Evolutionary conservation across 2,329 filamentous ascomycete species (phyloP), one percentile per base, ranked within the genome.

Genomic region (Penicillium freii): DNA sequence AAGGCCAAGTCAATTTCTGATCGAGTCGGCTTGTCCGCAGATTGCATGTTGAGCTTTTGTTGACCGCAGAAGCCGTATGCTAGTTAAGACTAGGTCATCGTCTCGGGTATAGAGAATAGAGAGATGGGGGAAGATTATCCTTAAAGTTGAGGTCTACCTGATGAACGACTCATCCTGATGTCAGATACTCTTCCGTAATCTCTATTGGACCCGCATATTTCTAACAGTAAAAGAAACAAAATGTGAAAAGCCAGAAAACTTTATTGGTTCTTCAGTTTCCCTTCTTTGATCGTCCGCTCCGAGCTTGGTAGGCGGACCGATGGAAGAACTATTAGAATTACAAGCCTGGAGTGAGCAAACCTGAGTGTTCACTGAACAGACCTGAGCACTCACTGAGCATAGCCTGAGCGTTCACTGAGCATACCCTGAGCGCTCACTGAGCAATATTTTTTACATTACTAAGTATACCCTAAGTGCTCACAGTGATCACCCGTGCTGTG

Each of bases 111-210:
- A 27, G 33, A 36, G 15, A 13, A 25, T 31, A 33, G 11, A 33
- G 31, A 33, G 31, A 33, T 13, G 10, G 10, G 29, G 29, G 29
- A 31, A 31, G 29, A 3, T 7, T 9, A 15, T 49, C 21, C 6
- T 49, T 38, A 27, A 7, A 49, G 1, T 49, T 38, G 29, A 47
- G 45, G 45, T 36, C 45, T 36, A 48, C 21, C 15, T 19, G 15
- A 3, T 48, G 31, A 34, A 51, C 49, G 38, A 34, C 31, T 51
- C 49, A 51, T 44, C 29, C 39, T 44, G 49, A 51, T 51, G 39
- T 51, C 49, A 51, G 46, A 46, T 45, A 13, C 4, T 21, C 25
- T 31, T 45, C 42, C 23, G 15, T 27, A 5, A 9, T 44, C 23
- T 44, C 23, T 27, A 27, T 34, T 6, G 7, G 23, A 43, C 40